Conservation (phyloP, 306 rosid species). For the Ceratonia siliqua region DNA sequence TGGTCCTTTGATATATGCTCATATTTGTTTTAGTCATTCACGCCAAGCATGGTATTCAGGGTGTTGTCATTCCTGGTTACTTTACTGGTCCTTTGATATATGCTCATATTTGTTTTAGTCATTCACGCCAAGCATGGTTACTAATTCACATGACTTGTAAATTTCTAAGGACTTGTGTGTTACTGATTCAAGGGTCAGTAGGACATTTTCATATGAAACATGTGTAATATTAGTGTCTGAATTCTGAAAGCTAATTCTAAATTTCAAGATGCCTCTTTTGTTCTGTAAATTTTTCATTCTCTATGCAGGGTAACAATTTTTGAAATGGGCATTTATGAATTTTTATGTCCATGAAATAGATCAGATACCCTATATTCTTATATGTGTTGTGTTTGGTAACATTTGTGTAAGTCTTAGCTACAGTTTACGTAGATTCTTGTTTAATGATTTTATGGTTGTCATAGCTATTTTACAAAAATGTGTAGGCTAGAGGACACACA, state of each 20-base stretch:
- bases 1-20: not conserved
- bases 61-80: slow-evolving; percentile 7
- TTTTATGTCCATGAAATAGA: slow-evolving; percentile 8
- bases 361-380: not conserved
- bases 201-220: not conserved
- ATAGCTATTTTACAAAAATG: slow-evolving; percentile 19
- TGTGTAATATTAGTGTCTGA: not conserved
- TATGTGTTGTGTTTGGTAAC: slow-evolving; percentile 24
- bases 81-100: not conserved
- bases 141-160: not conserved
- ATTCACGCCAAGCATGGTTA: slow-evolving; percentile 1
- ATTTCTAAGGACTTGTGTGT: not conserved
- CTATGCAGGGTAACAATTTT: slow-evolving; percentile 2
- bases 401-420: slow-evolving; percentile 2
- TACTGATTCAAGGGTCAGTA: not conserved
- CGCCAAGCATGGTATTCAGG: not conserved
- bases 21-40: slow-evolving; percentile 2
- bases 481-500: slow-evolving; percentile 77
- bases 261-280: slow-evolving; percentile 14
- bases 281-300: slow-evolving; percentile 10
- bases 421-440: slow-evolving; percentile 10
- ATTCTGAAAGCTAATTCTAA: slow-evolving; percentile 1
- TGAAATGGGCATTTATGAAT: not conserved
- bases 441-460: slow-evolving; percentile 21
- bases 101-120: not conserved